Conservation (phyloP, 257 asterid genomes). For the Mentha longifolia region DNA sequence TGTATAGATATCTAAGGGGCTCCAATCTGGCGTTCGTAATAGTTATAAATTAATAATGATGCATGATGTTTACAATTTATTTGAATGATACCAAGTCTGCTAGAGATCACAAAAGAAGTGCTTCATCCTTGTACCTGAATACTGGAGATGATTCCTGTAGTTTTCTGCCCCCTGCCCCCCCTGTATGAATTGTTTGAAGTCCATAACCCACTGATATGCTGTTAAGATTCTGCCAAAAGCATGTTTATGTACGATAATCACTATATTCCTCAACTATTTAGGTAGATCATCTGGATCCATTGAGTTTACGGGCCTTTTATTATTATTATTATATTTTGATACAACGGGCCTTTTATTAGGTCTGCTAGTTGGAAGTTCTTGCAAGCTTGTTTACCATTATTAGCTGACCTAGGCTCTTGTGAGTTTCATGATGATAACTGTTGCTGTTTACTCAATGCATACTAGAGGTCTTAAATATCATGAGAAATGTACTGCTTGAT, state of each 20-base stretch:
- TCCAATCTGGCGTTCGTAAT: neutral
- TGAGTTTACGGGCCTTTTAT: neutral
- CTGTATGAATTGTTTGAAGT: conserved; percentile 4
- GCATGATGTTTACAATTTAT: neutral
- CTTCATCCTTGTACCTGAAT: conserved; percentile 4
- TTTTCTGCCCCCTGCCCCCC: conserved; percentile 13
- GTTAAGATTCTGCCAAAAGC: neutral
- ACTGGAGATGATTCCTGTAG: neutral
- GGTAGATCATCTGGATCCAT: conserved; percentile 14
- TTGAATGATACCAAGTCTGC: conserved; percentile 19
- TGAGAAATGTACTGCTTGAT: neutral
- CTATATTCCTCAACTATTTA: conserved; percentile 1
- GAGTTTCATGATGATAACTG: neutral
- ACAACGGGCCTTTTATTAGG: too few relatives aligned
- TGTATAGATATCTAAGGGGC: neutral
- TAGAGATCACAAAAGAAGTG: neutral
- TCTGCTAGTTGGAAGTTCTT: neutral
- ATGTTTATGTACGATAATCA: conserved; percentile 9
- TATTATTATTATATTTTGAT: too few relatives aligned
- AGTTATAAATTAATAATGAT: neutral
- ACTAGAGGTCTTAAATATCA: neutral
- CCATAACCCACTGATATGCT: neutral
- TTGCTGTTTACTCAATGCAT: conserved; percentile 14
- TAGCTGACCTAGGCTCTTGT: conserved; percentile 7
- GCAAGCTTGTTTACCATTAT: conserved; percentile 7